A percentile compares a stretch with the other conserved stretches of the same genome.
These are phyloP conservation scores for Meyerozyma carpophila DNA, from an alignment of 1,139 yeast species.

Conservation along the genomic window DNA sequence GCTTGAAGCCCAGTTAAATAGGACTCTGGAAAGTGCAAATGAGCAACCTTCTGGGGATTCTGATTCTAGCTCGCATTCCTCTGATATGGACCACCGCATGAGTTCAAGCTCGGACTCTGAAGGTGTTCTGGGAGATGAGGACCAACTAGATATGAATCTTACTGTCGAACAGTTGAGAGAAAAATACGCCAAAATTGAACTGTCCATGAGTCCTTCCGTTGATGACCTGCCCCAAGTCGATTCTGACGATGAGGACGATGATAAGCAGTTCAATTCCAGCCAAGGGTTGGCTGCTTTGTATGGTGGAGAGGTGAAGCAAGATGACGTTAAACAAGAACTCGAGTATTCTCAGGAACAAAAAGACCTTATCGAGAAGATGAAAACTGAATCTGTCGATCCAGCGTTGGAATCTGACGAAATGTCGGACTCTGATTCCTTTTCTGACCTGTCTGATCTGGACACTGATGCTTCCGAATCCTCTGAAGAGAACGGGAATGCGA, in stretches of 20 bases:
- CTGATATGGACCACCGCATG: slow-evolving; percentile 11
- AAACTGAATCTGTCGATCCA: slow-evolving; percentile 10
- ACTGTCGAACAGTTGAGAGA: slow-evolving; percentile 60
- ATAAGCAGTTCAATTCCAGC: slow-evolving; percentile 14
- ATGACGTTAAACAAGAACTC: not conserved
- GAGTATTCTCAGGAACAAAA: slow-evolving; percentile 35
- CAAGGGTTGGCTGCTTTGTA: slow-evolving; percentile 32
- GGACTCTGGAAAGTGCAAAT: slow-evolving; percentile 20
- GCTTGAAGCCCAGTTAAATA: slow-evolving; percentile 73
- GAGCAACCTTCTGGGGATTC: slow-evolving; percentile 15
- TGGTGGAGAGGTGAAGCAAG: slow-evolving; percentile 6
- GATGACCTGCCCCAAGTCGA: slow-evolving; percentile 2
- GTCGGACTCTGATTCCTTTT: slow-evolving; percentile 18
- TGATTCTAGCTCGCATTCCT: slow-evolving; percentile 9
- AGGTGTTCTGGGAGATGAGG: slow-evolving; percentile 13
- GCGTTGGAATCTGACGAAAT: slow-evolving; percentile 9
- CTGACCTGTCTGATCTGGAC: slow-evolving; percentile 11
- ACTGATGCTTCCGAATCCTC: slow-evolving; percentile 7
- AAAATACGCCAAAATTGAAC: slow-evolving; percentile 55
- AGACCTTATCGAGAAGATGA: slow-evolving; percentile 20
- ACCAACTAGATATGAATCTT: slow-evolving; percentile 46
- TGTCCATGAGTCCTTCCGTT: slow-evolving; percentile 11
- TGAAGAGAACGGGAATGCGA: not conserved
- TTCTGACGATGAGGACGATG: slow-evolving; percentile 12
- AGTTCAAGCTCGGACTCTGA: slow-evolving; percentile 26